Conservation (phyloP, 768 basidiomycete genomes). For the Pisolithus albus region DNA sequence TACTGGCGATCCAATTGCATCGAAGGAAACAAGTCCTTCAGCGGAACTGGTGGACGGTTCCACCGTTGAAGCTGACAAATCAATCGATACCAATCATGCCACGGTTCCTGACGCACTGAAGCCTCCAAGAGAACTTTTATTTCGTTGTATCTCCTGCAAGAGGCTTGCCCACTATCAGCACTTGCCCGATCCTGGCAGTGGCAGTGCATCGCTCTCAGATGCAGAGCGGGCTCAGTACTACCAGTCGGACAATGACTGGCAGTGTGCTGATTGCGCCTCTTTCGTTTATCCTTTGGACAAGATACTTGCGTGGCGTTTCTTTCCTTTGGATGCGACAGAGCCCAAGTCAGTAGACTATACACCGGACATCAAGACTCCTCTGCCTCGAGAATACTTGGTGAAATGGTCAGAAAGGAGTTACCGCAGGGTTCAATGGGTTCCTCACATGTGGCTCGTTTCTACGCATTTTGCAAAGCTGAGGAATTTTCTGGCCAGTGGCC, state of each 20-base stretch:
- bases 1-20: conserved; percentile 4
- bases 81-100: conserved; percentile 24
- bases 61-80: conserved; percentile 26
- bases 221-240: conserved; percentile 54
- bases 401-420: conserved; percentile 84
- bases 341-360: conserved; percentile 32
- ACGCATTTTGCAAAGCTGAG: conserved; percentile 62
- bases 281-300: conserved; percentile 68
- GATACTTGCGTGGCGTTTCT: conserved; percentile 89
- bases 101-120: conserved; percentile 12
- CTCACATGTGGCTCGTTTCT: conserved; percentile 83
- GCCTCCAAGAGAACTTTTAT: conserved; percentile 46
- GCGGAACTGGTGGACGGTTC: not conserved
- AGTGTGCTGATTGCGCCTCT: conserved; percentile 73
- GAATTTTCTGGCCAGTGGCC: conserved; percentile 66
- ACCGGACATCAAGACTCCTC: conserved; percentile 46
- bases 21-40: conserved; percentile 1
- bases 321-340: conserved; percentile 59
- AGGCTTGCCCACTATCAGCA: conserved; percentile 79
- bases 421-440: conserved; percentile 78
- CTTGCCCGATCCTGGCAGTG: conserved; percentile 42
- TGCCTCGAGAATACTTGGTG: conserved; percentile 90
- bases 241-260: conserved; percentile 49
- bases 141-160: conserved; percentile 80
- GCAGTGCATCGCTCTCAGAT: conserved; percentile 22